phyloP scores from a whole-genome alignment of 768 basidiomycete genomes.

The Kwoniella bestiolae region DNA sequence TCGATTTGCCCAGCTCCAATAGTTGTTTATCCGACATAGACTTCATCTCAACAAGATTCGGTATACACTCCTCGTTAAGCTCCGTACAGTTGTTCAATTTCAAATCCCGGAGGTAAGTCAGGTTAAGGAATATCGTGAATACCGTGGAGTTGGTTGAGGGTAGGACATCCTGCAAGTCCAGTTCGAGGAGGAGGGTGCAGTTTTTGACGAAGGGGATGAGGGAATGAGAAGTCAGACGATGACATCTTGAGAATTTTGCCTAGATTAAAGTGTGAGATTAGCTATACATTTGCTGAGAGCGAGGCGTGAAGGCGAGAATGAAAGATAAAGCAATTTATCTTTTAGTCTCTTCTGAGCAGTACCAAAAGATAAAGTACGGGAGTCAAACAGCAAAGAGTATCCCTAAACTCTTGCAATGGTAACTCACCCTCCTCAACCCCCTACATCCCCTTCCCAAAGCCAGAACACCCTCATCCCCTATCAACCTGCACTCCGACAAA shows the following conservation, averaged over 20 bases:
- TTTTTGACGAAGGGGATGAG: constrained; percentile 74
- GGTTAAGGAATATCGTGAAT: constrained; percentile 81
- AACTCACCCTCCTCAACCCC: constrained; percentile 69
- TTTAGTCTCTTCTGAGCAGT: no score
- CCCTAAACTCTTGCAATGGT: no score
- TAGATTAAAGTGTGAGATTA: no score
- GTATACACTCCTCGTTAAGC: constrained; percentile 84
- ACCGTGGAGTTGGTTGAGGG: constrained; percentile 75
- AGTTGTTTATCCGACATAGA: constrained; percentile 35
- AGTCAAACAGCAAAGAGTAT: no score
- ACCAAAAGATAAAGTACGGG: no score
- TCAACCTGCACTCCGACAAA: constrained; percentile 75
- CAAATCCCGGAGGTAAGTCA: constrained; percentile 85
- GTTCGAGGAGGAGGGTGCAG: constrained; percentile 86
- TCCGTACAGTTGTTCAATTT: constrained; percentile 76
- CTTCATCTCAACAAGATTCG: constrained; percentile 63
- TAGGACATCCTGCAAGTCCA: constrained; percentile 86
- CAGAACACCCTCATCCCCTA: constrained; percentile 77
- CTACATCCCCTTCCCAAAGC: constrained; percentile 76
- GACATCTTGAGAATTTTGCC: constrained; percentile 84
- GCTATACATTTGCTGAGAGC: no score
- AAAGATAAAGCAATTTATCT: no score
- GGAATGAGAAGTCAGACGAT: constrained; percentile 73
- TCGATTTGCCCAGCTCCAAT: not conserved
- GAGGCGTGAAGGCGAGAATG: no score